Percentiles rank a stretch among this genome's conserved stretches.
These are phyloP conservation scores for Gremmenia infestans DNA, from an alignment of 2,329 filamentous ascomycete genomes.

Conservation along the genomic window DNA sequence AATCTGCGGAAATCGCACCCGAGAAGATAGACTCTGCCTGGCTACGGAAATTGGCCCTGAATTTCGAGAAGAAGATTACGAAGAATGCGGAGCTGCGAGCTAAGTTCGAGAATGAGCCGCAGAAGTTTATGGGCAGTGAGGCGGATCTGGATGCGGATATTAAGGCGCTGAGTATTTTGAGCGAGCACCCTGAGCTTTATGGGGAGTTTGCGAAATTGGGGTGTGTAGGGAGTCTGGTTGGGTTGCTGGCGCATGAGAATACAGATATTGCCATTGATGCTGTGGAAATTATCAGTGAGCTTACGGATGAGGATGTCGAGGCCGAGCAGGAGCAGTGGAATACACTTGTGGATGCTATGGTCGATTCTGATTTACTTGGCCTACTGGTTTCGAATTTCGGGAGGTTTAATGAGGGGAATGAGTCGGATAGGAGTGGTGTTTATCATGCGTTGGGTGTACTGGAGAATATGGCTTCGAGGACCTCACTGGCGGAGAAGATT, in stretches of 20 bases:
- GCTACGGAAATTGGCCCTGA: slow-evolving; percentile 74
- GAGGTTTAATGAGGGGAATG: slow-evolving; percentile 70
- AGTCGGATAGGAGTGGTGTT: slow-evolving; percentile 75
- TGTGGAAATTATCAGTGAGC: slow-evolving; percentile 81
- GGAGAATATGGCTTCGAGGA: slow-evolving; percentile 77
- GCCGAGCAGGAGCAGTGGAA: slow-evolving; percentile 80
- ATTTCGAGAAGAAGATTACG: slow-evolving; percentile 84
- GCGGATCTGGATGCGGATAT: slow-evolving; percentile 87
- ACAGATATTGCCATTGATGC: slow-evolving; percentile 92
- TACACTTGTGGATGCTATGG: slow-evolving; percentile 60
- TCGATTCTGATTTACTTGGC: slow-evolving; percentile 67
- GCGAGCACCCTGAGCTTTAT: slow-evolving; percentile 82
- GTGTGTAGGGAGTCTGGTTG: slow-evolving; percentile 68
- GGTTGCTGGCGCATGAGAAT: slow-evolving; percentile 87
- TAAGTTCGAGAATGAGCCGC: slow-evolving; percentile 73
- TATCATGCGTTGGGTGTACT: slow-evolving; percentile 80
- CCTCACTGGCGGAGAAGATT: slow-evolving; percentile 64
- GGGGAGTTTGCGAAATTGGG: slow-evolving; percentile 72
- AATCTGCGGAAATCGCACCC: slow-evolving; percentile 40
- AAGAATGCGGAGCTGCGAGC: slow-evolving; percentile 88
- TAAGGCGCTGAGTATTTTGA: slow-evolving; percentile 78
- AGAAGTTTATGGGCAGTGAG: slow-evolving; percentile 80
- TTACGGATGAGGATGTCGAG: slow-evolving; percentile 88
- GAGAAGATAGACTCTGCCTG: slow-evolving; percentile 81
- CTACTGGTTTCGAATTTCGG: slow-evolving; percentile 73